Evolutionary conservation across 352 stramenopile genomes (phyloP).

Genomic region (Phytopythium oedochilum): DNA sequence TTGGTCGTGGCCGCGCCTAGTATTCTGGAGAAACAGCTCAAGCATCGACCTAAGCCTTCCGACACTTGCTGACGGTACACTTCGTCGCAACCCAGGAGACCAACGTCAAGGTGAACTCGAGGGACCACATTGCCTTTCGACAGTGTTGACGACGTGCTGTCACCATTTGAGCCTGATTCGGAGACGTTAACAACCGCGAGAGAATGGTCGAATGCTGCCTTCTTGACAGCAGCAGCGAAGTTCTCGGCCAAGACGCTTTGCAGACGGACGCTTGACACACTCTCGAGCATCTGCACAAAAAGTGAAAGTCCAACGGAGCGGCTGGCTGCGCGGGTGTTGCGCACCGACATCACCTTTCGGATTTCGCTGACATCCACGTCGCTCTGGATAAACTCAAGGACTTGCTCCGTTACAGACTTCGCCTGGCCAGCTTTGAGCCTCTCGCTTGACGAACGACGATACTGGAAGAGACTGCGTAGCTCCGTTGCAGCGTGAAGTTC

Average conservation of each 20-base stretch:
- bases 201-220: slow-evolving; percentile 25
- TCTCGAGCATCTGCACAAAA: slow-evolving; percentile 26
- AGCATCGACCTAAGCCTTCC: slow-evolving; percentile 38
- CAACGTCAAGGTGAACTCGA: slow-evolving; percentile 50
- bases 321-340: slow-evolving; percentile 41
- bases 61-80: slow-evolving; percentile 35
- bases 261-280: slow-evolving; percentile 19
- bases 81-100: slow-evolving; percentile 52
- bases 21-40: slow-evolving; percentile 28
- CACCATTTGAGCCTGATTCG: not conserved
- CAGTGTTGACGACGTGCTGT: slow-evolving; percentile 1
- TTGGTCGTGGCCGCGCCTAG: slow-evolving; percentile 8
- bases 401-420: slow-evolving; percentile 78
- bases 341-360: slow-evolving; percentile 28
- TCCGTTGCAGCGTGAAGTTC: slow-evolving; percentile 75
- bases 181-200: slow-evolving; percentile 12
- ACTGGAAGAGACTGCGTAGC: slow-evolving; percentile 63
- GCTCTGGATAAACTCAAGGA: slow-evolving; percentile 84
- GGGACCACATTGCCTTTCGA: slow-evolving; percentile 11
- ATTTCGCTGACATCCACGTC: slow-evolving; percentile 64
- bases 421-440: slow-evolving; percentile 34
- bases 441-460: slow-evolving; percentile 72
- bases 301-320: slow-evolving; percentile 45
- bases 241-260: slow-evolving; percentile 45
- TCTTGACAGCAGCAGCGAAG: slow-evolving; percentile 36